Base-by-base conservation (phyloP, 176 grass and related monocot species). In the Oryza meridionalis region DNA sequence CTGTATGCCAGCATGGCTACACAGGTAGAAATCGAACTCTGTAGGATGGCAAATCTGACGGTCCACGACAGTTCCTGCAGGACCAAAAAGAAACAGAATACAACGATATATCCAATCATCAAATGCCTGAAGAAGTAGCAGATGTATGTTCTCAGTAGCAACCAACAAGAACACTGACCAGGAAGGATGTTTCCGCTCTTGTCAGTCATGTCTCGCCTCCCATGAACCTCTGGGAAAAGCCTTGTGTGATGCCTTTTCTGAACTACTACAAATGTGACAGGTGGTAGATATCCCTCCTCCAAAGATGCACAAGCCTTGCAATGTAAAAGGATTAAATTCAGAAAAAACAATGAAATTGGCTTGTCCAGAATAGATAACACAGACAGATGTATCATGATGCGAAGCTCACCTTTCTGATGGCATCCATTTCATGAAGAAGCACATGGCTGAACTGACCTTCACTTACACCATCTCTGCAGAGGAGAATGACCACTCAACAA, bases 1-100 rank as follows among this genome's bases (percentile, higher is more conserved):
- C 88, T 94, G 87, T 33, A 94, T 98, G 49, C 92, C 95, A 81
- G 95, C 92, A 93, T 98, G 95, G 49, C 92, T 98, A 53, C 95
- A 98, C 11, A 98, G 78, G 82, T 93, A 94, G 78, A 98, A 98
- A 66, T 98, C 88, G 67, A 98, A 97, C 66, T 97, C 90, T 0
- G 82, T 94, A 11, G 95, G 95, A 86, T 97, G 92, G 61, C 95
- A 97, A 70, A 97, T 97, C 42, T 62, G 51, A 42, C 76, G 89
- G 73, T 97, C 92, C n/a, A 92, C 90, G 6, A 97, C 92, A 44
- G 95, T 97, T 81, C 95, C 95, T 97, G 73, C 65, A 77, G 15
- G 15, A 76, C 21, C 13, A 31, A 13, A 17, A 10, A 38, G 32
- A 22, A 65, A 49, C 4, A 67, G 35, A 82, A 17, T 43, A 49